Conservation (phyloP, 1,284 basidiomycete species). For the Leccinum pachyderme region DNA sequence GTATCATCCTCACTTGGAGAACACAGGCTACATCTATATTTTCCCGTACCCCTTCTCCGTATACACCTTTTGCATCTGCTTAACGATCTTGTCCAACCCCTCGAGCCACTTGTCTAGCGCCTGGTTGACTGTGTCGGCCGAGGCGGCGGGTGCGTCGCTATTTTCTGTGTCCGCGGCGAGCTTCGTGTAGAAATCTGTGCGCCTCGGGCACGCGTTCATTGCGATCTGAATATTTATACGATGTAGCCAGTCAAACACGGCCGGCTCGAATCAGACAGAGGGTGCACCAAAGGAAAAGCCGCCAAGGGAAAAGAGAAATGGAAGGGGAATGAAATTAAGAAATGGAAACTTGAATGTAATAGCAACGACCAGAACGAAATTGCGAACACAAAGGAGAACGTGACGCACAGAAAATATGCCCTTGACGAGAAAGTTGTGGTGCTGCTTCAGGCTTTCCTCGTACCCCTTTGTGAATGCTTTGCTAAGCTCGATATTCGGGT, state of each 20-base stretch:
- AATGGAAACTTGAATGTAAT: neutral
- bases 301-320: neutral
- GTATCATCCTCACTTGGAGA: too few species aligned
- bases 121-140: constrained; percentile 65
- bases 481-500: constrained; percentile 71
- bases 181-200: constrained; percentile 87
- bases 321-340: neutral
- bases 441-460: constrained; percentile 77
- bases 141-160: constrained; percentile 41
- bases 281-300: neutral
- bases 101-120: constrained; percentile 70
- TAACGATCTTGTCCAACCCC: constrained; percentile 72
- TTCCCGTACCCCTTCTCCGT: constrained; percentile 44
- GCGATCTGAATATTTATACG: constrained; percentile 40
- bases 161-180: constrained; percentile 71
- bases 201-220: constrained; percentile 96
- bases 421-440: constrained; percentile 88
- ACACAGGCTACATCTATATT: constrained; percentile 4
- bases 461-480: constrained; percentile 84
- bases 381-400: neutral
- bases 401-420: constrained; percentile 78
- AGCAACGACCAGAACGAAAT: neutral
- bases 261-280: neutral
- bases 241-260: neutral
- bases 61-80: constrained; percentile 73